Evolutionary conservation across 192 early-diverging fungal genomes (phyloP), one percentile per base, ranked within the genome.

Genomic region (Podila horticola): DNA sequence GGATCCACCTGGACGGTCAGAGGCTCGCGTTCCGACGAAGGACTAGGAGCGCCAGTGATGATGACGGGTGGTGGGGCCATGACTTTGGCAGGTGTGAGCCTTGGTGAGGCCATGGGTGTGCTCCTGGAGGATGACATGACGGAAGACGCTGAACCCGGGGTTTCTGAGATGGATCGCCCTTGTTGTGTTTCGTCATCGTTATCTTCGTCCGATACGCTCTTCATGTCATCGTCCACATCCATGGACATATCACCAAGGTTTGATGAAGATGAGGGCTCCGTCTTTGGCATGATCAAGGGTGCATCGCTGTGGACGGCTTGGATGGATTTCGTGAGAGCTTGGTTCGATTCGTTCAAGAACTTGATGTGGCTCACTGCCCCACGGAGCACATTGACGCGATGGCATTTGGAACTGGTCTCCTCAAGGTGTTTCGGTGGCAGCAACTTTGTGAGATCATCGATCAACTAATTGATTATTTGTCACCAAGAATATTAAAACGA

Each of bases 291-390:
- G 34, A 33, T 50, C 20, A 38, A 19, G 22, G 34, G 11, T 52
- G 61, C 76, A 5, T 72, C 66, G 8, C 76, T 70, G 10, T 62
- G 63, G 49, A 67, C 58, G 0, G 64, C 50, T 0, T 65, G 69
- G 22, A 79, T 60, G 1, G 70, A 79, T 24, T 59, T 48, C 9
- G 49, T 15, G n/a, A 79, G 66, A 1, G 66, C 70, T 22, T 79
- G 34, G 38, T 79, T 79, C 0, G 76, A 79, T 38, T 72, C 76
- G 62, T 68, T 72, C 12, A 79, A 58, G 29, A 72, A 79, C 66
- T 72, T 79, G 70, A 79, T 72, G 58, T 79, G 76, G 30, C 55
- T 79, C 2, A 79, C 75, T 9, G 70, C 70, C 1, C 76, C 76
- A 59, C 76, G 70, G 19, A 79, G 70, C 6, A 79, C 76, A 48